Evolutionary conservation across 1,284 basidiomycete species (phyloP), one percentile per base, ranked within the genome.

Genomic region (Leccinum insolens): DNA sequence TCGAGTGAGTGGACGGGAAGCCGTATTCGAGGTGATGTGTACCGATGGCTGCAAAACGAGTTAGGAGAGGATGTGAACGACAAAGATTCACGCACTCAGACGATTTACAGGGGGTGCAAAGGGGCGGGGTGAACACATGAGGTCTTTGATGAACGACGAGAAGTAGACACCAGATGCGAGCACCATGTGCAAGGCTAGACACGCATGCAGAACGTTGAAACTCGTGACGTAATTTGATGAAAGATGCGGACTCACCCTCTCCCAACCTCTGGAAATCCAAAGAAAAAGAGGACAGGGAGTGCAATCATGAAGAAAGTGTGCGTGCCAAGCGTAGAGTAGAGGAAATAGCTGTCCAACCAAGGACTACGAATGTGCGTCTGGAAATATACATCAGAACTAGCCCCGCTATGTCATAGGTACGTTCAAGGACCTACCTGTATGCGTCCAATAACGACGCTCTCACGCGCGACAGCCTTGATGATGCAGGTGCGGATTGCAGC

Each of bases 271-370:
- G 83, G 82, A 69, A 89, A 87, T 2, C 95, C 95, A 73, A 97
- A 95, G 86, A 96, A 98, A 77, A 92, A 97, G 67, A 94, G 84
- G 4, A 91, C 83, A 0, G 97, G 96, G 2, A 99, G 82, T 71
- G 94, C 88, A 31, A 91, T 89, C 88, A 97, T 94, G 84, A 99
- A 99, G 82, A 97, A 98, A 0, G 94, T 96, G 76, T 98, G 96
- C 0, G 95, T 95, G 0, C 95, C 95, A 61, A 98, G 86, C 0
- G 94, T 85, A 1, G 95, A 95, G 0, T 96, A 95, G 68, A 97
- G 90, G 77, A 99, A 98, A 77, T 94, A 98, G 1, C 82, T 83
- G 79, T 99, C 96, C 22, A 95, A 81, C 81, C 86, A 89, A 2
- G 91, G 88, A 2, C 84, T 87, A 34, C 94, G 86, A 39, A 93